These are phyloP conservation scores for Monosporozyma yasuniensis DNA, from an alignment of 805 yeast species.

Conservation along the genomic window DNA sequence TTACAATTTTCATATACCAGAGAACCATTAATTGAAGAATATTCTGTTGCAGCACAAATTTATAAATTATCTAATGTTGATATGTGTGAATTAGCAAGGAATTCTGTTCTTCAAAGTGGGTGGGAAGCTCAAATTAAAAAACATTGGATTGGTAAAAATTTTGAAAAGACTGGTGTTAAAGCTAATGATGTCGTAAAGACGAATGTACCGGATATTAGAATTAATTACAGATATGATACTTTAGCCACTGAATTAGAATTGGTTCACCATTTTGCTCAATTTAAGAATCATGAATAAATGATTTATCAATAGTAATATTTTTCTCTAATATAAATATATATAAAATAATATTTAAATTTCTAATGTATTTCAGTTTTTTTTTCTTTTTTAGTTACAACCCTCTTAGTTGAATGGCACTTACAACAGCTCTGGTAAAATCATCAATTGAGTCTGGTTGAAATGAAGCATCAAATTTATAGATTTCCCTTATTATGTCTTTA, in stretches of 20 bases:
- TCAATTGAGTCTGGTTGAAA: conserved; percentile 14
- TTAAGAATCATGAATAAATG: conserved; percentile 7
- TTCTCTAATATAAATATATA: background rate
- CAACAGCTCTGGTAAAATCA: conserved; percentile 35
- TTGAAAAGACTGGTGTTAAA: conserved; percentile 48
- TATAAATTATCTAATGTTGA: conserved; percentile 90
- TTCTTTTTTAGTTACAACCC: conserved; percentile 26
- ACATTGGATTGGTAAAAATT: conserved; percentile 85
- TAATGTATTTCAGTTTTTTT: background rate
- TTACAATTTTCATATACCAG: conserved; percentile 93
- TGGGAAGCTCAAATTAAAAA: conserved; percentile 78
- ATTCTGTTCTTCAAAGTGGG: conserved; percentile 90
- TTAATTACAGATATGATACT: conserved; percentile 77
- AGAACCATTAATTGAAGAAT: conserved; percentile 95
- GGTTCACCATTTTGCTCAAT: conserved; percentile 46
- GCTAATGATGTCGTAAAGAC: conserved; percentile 91
- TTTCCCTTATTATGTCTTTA: conserved; percentile 29
- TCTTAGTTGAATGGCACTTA: conserved; percentile 42
- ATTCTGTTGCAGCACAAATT: conserved; percentile 96
- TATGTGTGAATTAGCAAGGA: conserved; percentile 92
- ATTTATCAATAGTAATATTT: background rate
- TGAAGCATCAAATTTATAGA: conserved; percentile 21
- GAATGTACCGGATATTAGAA: conserved; percentile 86
- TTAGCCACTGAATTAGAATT: conserved; percentile 60
- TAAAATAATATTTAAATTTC: background rate